Evolutionary conservation across 139 green algal species (phyloP), one percentile per base, ranked within the genome.

Genomic region (Picochlorum sp.): DNA sequence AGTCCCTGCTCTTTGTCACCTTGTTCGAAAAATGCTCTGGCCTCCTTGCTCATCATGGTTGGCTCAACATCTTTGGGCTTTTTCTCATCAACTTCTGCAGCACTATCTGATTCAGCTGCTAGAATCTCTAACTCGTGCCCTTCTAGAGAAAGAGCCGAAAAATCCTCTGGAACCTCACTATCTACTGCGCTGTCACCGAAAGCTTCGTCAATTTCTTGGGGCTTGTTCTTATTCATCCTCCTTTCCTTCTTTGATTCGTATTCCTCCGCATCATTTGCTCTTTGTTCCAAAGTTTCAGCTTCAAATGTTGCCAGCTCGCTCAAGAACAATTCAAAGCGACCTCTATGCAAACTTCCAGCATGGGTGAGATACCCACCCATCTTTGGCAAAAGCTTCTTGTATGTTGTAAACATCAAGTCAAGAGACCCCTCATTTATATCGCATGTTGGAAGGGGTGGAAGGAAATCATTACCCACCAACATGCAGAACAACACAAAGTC

Each of bases 401-500:
- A 98, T 52, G 85, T 80, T n/a, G 76, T 62, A 64, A 97, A 92
- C 34, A 96, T 80, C 59, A 75, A 80, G 69, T 98, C 91, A 24
- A 98, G 76, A 15, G 72, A 73, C 34, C 71, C 71, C 79, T 98
- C 92, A 7, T 68, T 75, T 38, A 95, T 95, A 81, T 96, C 88
- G 52, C 95, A 74, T 3, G 88, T 96, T 5, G 89, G 86, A 64
- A 96, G 71, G 0, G 87, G 77, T 50, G 90, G 92, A 65, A 98
- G 63, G 62, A 97, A 98, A 70, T 97, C 90, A 69, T 98, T 98
- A 38, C 92, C 92, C 18, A 95, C 82, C 8, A 98, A 81, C 87
- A 96, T 95, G 78, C 87, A 95, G 57, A 98, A 83, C 1, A 98
- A 78, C 51, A 98, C 84, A 71, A 97, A 91, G 64, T 98, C 92